Evolutionary conservation across 495 filamentous ascomycete genomes (phyloP).

Genomic region (Podospora pseudocomata): DNA sequence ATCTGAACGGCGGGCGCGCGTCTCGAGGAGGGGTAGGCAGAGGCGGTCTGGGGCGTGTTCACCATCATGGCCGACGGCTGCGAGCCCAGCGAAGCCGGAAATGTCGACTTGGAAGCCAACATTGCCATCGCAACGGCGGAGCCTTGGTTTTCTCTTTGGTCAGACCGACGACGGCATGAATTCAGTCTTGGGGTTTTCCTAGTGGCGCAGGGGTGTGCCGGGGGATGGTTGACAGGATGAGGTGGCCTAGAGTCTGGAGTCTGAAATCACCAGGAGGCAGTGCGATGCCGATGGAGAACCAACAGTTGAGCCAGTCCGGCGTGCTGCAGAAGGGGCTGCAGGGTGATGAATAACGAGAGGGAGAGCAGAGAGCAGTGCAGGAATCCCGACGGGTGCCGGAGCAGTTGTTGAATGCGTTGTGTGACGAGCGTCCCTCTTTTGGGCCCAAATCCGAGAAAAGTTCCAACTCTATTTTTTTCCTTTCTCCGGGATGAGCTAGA

Average conservation of each 20-base stretch:
- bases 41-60: constrained; percentile 47
- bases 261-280: background rate
- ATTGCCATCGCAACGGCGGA: constrained; percentile 60
- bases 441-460: constrained; percentile 1
- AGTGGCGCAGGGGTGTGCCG: constrained; percentile 1
- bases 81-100: constrained; percentile 59
- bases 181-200: background rate
- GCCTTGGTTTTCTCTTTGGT: constrained; percentile 3
- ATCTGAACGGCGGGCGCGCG: constrained; percentile 54
- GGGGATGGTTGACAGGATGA: background rate
- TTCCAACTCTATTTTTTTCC: background rate
- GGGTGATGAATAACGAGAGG: constrained; percentile 7
- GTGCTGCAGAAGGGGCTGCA: constrained; percentile 12
- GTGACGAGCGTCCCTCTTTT: constrained; percentile 8
- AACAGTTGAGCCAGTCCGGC: constrained; percentile 3
- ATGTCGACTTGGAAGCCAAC: constrained; percentile 81
- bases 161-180: constrained; percentile 26
- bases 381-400: constrained; percentile 21
- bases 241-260: background rate
- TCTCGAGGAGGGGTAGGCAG: constrained; percentile 49
- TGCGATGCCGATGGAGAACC: background rate
- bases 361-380: background rate
- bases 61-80: constrained; percentile 52
- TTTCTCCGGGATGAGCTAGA: background rate
- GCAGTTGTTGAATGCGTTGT: constrained; percentile 15